Evolutionary conservation across 164 flowering plant genomes (phyloP).

Genomic region (Cinnamomum chago): DNA sequence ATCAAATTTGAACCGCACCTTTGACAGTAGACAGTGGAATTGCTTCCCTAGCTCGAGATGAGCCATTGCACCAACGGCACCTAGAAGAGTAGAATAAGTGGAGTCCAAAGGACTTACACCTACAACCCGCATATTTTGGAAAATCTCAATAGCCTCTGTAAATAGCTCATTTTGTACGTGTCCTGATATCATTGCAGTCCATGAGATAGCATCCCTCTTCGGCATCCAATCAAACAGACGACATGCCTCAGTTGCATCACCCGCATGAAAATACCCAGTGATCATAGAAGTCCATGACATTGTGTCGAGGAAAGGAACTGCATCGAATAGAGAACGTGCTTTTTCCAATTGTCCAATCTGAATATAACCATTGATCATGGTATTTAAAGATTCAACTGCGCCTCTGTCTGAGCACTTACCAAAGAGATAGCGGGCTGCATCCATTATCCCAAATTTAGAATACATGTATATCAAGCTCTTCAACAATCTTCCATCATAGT

Average conservation of each 20-base stretch:
- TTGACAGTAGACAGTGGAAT: slow-evolving; percentile 33
- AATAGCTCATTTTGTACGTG: slow-evolving; percentile 48
- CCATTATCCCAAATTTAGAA: slow-evolving; percentile 38
- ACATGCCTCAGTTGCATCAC: slow-evolving; percentile 40
- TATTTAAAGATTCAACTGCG: slow-evolving; percentile 31
- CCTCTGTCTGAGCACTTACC: slow-evolving; percentile 12
- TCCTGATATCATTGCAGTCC: slow-evolving; percentile 64
- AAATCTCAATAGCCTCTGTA: slow-evolving; percentile 30
- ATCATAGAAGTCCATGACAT: slow-evolving; percentile 61
- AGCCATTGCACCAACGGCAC: slow-evolving; percentile 54
- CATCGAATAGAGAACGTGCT: slow-evolving; percentile 38
- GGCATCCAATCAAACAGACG: slow-evolving; percentile 47
- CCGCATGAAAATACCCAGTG: slow-evolving; percentile 39
- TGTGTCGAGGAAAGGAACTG: slow-evolving; percentile 26
- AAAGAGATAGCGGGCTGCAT: slow-evolving; percentile 34
- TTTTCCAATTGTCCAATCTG: slow-evolving; percentile 32
- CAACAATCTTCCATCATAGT: slow-evolving; percentile 37
- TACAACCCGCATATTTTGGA: slow-evolving; percentile 31
- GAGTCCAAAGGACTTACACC: slow-evolving; percentile 33
- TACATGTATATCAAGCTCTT: slow-evolving; percentile 56
- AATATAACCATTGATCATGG: slow-evolving; percentile 46
- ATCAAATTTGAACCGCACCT: slow-evolving; percentile 27
- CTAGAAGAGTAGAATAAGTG: slow-evolving; percentile 44
- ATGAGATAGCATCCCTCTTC: slow-evolving; percentile 44
- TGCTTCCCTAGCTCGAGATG: slow-evolving; percentile 46